These are phyloP conservation scores for Pisolithus albus DNA, from an alignment of 768 basidiomycete species.

Conservation along the genomic window DNA sequence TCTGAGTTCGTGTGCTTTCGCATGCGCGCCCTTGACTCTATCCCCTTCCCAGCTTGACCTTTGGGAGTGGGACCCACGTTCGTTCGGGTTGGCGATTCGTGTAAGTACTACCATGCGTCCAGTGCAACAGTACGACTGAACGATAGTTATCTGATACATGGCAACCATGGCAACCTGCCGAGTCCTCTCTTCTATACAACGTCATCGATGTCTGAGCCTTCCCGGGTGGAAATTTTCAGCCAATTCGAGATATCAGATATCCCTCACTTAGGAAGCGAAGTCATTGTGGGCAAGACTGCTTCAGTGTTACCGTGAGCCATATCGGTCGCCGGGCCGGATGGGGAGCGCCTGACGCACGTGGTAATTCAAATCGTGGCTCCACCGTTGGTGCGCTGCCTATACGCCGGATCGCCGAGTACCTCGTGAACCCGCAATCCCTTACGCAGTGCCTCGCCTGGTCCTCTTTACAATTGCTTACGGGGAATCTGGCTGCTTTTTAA, in stretches of 20 bases:
- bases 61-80: slow-evolving; percentile 15
- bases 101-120: slow-evolving; percentile 8
- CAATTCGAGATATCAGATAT: slow-evolving; percentile 41
- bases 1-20: slow-evolving; percentile 9
- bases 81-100: slow-evolving; percentile 29
- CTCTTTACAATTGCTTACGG: no score
- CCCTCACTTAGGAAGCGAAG: slow-evolving; percentile 23
- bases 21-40: neutral
- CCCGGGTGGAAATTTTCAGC: slow-evolving; percentile 43
- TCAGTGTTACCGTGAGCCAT: no score
- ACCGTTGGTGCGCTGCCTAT: no score
- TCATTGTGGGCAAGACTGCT: no score
- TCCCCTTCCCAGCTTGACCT: slow-evolving; percentile 21
- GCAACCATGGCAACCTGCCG: neutral
- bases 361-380: no score
- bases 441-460: no score
- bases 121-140: no score
- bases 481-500: no score
- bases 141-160: neutral
- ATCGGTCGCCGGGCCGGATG: no score
- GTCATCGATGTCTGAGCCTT: slow-evolving; percentile 52
- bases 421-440: no score
- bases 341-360: no score
- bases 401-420: no score
- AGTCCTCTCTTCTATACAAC: slow-evolving; percentile 6